Evolutionary conservation across 805 yeast genomes (phyloP).

Genomic region (Wickerhamomyces tratensis): DNA sequence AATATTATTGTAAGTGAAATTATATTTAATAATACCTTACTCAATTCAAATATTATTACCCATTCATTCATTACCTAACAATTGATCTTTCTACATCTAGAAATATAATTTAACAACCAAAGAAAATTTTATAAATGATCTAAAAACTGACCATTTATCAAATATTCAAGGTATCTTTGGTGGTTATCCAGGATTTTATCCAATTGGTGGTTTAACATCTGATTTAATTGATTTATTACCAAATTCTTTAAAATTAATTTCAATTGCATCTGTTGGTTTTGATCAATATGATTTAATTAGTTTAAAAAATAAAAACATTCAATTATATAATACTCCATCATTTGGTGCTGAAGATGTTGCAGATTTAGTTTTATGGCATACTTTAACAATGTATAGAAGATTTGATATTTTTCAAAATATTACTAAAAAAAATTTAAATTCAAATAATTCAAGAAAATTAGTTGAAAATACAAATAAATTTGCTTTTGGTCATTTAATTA

Average conservation of each 20-base stretch:
- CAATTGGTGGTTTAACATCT: constrained; percentile 38
- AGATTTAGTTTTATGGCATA: constrained; percentile 48
- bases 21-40: too few relatives aligned
- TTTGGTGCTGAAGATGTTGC: constrained; percentile 54
- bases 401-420: constrained; percentile 28
- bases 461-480: constrained; percentile 18
- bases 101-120: constrained; percentile 25
- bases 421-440: constrained; percentile 25
- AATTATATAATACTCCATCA: constrained; percentile 36
- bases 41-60: too few relatives aligned
- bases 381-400: constrained; percentile 44
- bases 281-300: constrained; percentile 37
- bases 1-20: constrained; percentile 21
- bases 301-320: constrained; percentile 29
- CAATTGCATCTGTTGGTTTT: constrained; percentile 49
- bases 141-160: constrained; percentile 21
- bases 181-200: constrained; percentile 46
- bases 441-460: constrained; percentile 28
- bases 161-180: constrained; percentile 45
- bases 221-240: constrained; percentile 38
- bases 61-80: too few relatives aligned
- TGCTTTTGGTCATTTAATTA: constrained; percentile 30
- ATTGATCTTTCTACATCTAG: constrained; percentile 3
- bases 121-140: constrained; percentile 29
- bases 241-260: constrained; percentile 32